Evolutionary conservation across 306 rosid species (phyloP).

Genomic region (Quercus glauca): DNA sequence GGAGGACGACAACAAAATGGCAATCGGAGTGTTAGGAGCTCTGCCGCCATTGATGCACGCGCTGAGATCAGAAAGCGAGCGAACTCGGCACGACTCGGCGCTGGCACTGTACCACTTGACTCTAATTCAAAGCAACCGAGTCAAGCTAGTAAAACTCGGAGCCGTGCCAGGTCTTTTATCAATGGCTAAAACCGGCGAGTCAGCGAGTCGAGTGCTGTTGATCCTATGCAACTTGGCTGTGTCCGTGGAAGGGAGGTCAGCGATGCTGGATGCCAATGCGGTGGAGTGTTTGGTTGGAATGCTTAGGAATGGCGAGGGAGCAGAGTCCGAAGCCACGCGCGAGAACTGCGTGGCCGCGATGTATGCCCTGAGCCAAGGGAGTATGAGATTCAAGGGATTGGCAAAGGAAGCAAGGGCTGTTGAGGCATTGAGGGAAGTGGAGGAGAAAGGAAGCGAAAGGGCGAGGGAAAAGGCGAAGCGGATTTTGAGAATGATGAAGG

Average conservation of each 20-base stretch:
- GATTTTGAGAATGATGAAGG: constrained; percentile 67
- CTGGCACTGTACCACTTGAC: constrained; percentile 81
- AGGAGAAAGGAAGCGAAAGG: constrained; percentile 74
- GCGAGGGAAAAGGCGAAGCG: constrained; percentile 78
- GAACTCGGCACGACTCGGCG: constrained; percentile 76
- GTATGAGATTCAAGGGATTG: constrained; percentile 76
- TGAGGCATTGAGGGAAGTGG: constrained; percentile 68
- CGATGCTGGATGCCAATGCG: constrained; percentile 77
- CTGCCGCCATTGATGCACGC: constrained; percentile 76
- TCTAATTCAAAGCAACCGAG: constrained; percentile 71
- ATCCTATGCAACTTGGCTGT: constrained; percentile 73
- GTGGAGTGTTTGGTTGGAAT: constrained; percentile 62
- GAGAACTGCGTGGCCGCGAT: constrained; percentile 86
- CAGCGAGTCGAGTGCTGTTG: constrained; percentile 54
- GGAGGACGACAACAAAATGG: constrained; percentile 87
- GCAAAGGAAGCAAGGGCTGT: constrained; percentile 79
- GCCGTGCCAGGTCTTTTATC: constrained; percentile 52
- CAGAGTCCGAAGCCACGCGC: constrained; percentile 67
- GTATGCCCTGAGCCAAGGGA: constrained; percentile 72
- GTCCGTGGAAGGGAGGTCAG: constrained; percentile 63
- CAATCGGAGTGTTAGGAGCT: constrained; percentile 84
- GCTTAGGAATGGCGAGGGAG: constrained; percentile 48
- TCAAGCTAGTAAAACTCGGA: constrained; percentile 69
- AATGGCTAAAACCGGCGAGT: constrained; percentile 37
- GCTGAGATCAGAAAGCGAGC: constrained; percentile 66